Percentiles rank a stretch among this genome's conserved stretches.
Evolutionary conservation across 331 rosid species (phyloP).

Genomic region (Malus hybrid): DNA sequence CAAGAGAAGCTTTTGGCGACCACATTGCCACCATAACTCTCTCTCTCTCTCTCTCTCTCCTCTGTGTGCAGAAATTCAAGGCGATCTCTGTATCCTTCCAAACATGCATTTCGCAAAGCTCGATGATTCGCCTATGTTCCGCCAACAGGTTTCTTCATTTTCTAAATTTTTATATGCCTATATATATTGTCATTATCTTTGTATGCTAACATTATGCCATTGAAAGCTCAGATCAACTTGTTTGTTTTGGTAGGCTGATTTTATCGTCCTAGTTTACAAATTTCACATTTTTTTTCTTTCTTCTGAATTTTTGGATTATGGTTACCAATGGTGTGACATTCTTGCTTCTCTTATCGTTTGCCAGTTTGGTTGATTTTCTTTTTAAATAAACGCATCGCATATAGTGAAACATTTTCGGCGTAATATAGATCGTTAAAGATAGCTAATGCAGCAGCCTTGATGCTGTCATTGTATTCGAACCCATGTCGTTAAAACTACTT

Average conservation of each 20-base stretch:
- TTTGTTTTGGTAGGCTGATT: too few relatives aligned
- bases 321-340: neutral
- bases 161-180: too few relatives aligned
- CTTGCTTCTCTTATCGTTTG: neutral
- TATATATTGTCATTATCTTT: too few relatives aligned
- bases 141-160: conserved; percentile 41
- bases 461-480: neutral
- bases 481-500: neutral
- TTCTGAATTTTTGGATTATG: neutral
- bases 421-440: too few relatives aligned
- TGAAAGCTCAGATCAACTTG: too few relatives aligned
- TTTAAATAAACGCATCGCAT: neutral
- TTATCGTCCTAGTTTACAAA: too few relatives aligned
- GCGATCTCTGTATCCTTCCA: neutral
- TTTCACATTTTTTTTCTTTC: neutral
- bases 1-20: neutral
- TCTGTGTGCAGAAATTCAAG: neutral
- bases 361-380: neutral
- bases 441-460: neutral
- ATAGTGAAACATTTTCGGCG: neutral
- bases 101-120: conserved; percentile 55
- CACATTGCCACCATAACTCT: neutral
- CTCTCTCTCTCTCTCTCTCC: neutral
- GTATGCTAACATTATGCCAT: too few relatives aligned
- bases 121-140: conserved; percentile 73